Base-by-base conservation (phyloP, 345 rosid genomes). In the Euclidium syriacum region DNA sequence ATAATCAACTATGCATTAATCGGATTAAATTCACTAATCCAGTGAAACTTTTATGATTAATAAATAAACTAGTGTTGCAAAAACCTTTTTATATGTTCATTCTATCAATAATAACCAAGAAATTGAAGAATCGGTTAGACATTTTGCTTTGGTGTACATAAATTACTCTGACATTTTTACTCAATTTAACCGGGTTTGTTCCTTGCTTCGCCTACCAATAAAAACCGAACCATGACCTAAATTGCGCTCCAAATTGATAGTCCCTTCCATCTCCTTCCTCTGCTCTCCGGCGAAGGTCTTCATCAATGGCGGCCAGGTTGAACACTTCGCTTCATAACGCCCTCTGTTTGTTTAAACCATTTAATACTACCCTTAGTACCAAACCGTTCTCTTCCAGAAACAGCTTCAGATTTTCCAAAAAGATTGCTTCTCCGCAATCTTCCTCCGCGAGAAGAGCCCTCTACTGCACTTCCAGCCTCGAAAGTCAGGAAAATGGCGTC, bases 261-360 rank as follows among this genome's bases (percentile, higher is more conserved):
- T 46, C 8, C 12, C 32, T 38, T 17, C n/a, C 36, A 50, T 67
- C 17, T 50, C 39, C 54, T 25, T 63, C 38, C 44, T 42, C 72
- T 52, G 42, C 43, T 48, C 70, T 58, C 71, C 71, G 69, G 64
- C 44, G 50, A 30, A 71, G 25, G 10, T 39, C 16, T 2, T 12
- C 52, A 27, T 19, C 49, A 79, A 90, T 87, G 95, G 90, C 85
- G 12, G 75, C 90, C 10, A 84, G 89, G 78, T 56, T 90, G 14
- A 80, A 78, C 78, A 59, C 65, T 53, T 72, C 87, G 10, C 71
- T 88, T 43, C 88, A 84, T 20, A 84, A 67, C 80, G 66, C 82
- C 12, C 75, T 82, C 35, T 80, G 68, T 64, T 58, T 84, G 9
- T 65, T 81, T 55, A 82, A 75, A 58, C 83, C 88, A 22, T 67